These are phyloP conservation scores for Melastoma malabathricum DNA, from an alignment of 345 rosid genomes.

Conservation along the genomic window DNA sequence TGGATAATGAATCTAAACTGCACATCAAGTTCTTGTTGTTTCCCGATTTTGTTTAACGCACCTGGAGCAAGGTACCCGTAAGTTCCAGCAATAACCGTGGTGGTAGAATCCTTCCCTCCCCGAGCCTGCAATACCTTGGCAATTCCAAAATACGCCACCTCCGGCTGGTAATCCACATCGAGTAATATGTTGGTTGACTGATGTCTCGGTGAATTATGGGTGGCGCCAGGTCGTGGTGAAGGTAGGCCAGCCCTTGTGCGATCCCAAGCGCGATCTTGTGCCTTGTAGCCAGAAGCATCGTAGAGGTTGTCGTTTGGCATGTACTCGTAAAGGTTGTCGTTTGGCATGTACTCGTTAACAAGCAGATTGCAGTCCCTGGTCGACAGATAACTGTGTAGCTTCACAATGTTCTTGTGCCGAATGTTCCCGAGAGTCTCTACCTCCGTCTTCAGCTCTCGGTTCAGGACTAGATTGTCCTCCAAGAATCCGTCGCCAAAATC, in stretches of 20 bases:
- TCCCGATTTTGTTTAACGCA: conserved; percentile 7
- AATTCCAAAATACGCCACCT: conserved; percentile 88
- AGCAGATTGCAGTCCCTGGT: conserved; percentile 48
- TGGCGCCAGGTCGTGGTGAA: conserved; percentile 65
- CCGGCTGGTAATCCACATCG: conserved; percentile 62
- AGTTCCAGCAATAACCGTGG: conserved; percentile 76
- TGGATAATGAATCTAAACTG: no score
- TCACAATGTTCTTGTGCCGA: conserved; percentile 85
- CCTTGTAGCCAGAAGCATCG: conserved; percentile 76
- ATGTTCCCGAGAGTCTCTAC: conserved; percentile 81
- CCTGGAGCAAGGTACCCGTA: conserved; percentile 96
- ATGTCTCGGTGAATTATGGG: conserved; percentile 89
- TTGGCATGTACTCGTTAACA: conserved; percentile 88
- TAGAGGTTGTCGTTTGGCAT: conserved; percentile 88
- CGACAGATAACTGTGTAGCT: conserved; percentile 69
- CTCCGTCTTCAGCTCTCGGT: conserved; percentile 64
- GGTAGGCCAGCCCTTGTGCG: conserved; percentile 86
- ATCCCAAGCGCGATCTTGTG: conserved; percentile 82
- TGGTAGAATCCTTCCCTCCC: conserved; percentile 73
- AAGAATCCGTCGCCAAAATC: conserved; percentile 19
- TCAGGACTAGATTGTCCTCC: conserved; percentile 31
- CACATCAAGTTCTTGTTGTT: neutral
- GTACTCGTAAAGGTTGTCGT: conserved; percentile 87
- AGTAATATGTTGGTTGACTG: conserved; percentile 74
- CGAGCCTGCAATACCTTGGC: conserved; percentile 88